A percentile compares a stretch with the other conserved stretches of the same genome.
Conservation (phyloP, 2,329 filamentous ascomycete genomes). For the Diaporthe sp. region DNA sequence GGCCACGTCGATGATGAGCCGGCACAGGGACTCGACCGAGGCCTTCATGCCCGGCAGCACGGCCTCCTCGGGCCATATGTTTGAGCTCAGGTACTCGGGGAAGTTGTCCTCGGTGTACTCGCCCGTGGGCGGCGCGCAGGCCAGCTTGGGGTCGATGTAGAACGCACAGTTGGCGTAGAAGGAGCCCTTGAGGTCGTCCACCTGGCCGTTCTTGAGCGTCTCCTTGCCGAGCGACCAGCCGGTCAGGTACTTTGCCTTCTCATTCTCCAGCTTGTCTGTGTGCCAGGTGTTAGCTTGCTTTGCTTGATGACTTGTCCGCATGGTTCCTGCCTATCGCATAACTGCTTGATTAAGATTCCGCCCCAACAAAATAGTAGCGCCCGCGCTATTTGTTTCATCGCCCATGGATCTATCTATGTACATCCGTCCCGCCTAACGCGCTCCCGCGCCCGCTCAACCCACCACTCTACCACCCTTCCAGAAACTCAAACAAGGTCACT, state of each 20-base stretch:
- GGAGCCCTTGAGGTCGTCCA: conserved; percentile 85
- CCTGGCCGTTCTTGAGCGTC: conserved; percentile 81
- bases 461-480: not conserved
- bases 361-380: conserved; percentile 7
- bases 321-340: not conserved
- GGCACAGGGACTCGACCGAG: conserved; percentile 82
- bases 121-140: conserved; percentile 72
- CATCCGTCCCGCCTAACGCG: conserved; percentile 12
- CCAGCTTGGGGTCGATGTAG: conserved; percentile 75
- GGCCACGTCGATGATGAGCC: conserved; percentile 89
- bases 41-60: conserved; percentile 82
- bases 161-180: conserved; percentile 90
- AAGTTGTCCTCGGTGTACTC: conserved; percentile 75
- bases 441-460: not conserved
- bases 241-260: conserved; percentile 74
- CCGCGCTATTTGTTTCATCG: conserved; percentile 24
- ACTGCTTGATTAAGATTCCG: not conserved
- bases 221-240: conserved; percentile 89
- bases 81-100: conserved; percentile 89
- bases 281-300: conserved; percentile 14
- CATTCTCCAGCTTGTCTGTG: conserved; percentile 70
- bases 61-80: conserved; percentile 84
- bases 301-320: conserved; percentile 1
- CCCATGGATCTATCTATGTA: conserved; percentile 15
- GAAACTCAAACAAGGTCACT: not conserved